Conservation (phyloP, 768 basidiomycete genomes). For the Pulveroboletus sp. region DNA sequence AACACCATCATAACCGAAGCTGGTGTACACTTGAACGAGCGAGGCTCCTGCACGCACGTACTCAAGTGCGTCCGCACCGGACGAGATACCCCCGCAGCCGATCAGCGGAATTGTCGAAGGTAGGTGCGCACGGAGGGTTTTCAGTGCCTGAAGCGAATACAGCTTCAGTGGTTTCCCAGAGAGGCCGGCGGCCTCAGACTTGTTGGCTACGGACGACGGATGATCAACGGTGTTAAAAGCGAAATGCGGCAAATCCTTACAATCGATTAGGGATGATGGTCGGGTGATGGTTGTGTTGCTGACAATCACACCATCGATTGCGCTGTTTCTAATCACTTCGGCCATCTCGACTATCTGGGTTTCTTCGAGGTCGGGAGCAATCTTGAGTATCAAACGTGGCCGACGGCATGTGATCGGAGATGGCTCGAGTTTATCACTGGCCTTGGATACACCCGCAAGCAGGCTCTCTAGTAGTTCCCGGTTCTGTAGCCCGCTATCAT, state of each 20-base stretch:
- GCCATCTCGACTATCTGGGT: slow-evolving; percentile 83
- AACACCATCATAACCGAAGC: slow-evolving; percentile 87
- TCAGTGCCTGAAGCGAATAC: slow-evolving; percentile 70
- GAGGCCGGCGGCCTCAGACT: slow-evolving; percentile 78
- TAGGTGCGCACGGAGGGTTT: slow-evolving; percentile 71
- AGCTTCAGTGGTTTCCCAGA: slow-evolving; percentile 88
- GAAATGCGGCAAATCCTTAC: slow-evolving; percentile 36
- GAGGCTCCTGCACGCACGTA: slow-evolving; percentile 87
- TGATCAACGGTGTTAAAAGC: slow-evolving; percentile 17
- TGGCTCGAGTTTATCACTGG: slow-evolving; percentile 62
- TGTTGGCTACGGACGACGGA: slow-evolving; percentile 50
- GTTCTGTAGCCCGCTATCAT: slow-evolving; percentile 73
- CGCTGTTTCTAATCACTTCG: slow-evolving; percentile 61
- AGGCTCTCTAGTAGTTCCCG: slow-evolving; percentile 68
- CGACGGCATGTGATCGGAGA: slow-evolving; percentile 45
- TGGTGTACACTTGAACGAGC: slow-evolving; percentile 88
- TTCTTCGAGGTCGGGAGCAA: slow-evolving; percentile 87
- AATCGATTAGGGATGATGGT: slow-evolving; percentile 55
- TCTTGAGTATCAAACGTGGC: slow-evolving; percentile 88
- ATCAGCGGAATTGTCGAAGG: slow-evolving; percentile 83
- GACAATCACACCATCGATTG: slow-evolving; percentile 94
- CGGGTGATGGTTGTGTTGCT: slow-evolving; percentile 93
- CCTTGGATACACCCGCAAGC: slow-evolving; percentile 67
- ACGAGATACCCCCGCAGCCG: slow-evolving; percentile 90
- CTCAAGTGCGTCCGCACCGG: slow-evolving; percentile 85